Conservation (phyloP, 176 grass and related monocot genomes). For the Chloris gayana region DNA sequence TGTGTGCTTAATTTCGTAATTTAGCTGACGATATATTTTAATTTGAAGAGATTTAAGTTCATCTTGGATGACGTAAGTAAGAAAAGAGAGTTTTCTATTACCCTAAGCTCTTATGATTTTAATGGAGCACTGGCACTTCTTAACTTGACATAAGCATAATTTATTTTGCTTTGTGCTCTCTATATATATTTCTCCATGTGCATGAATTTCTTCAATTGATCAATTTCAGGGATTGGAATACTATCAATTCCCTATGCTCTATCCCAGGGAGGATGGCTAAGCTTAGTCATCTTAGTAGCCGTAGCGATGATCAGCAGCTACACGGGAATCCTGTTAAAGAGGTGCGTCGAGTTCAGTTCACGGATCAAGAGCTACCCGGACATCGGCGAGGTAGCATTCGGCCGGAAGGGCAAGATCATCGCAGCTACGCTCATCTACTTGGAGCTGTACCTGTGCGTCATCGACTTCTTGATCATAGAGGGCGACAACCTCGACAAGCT, state of each 20-base stretch:
- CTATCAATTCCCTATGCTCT: constrained; percentile 54
- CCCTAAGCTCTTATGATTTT: too few relatives aligned
- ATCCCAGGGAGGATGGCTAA: constrained; percentile 44
- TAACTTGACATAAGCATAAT: too few relatives aligned
- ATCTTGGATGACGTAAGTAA: too few relatives aligned
- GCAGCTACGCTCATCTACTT: constrained; percentile 48
- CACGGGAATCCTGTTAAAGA: constrained; percentile 44
- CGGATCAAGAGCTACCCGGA: constrained; percentile 38
- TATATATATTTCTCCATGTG: too few relatives aligned
- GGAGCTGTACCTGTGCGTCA: constrained; percentile 40
- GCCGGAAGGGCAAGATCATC: constrained; percentile 18
- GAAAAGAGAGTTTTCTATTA: neutral
- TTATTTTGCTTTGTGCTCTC: too few relatives aligned
- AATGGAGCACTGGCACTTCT: too few relatives aligned
- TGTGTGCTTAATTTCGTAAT: too few relatives aligned
- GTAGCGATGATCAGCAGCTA: constrained; percentile 35
- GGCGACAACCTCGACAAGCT: neutral
- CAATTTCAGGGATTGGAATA: constrained; percentile 40
- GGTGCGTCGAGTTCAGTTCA: constrained; percentile 38
- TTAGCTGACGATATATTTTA: too few relatives aligned
- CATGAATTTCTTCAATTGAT: neutral
- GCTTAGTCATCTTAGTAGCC: constrained; percentile 34
- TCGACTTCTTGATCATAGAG: neutral
- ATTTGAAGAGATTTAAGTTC: too few relatives aligned
- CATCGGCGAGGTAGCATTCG: constrained; percentile 44